phyloP scores from a whole-genome alignment of 83 land plant species.

The Picea abies region DNA sequence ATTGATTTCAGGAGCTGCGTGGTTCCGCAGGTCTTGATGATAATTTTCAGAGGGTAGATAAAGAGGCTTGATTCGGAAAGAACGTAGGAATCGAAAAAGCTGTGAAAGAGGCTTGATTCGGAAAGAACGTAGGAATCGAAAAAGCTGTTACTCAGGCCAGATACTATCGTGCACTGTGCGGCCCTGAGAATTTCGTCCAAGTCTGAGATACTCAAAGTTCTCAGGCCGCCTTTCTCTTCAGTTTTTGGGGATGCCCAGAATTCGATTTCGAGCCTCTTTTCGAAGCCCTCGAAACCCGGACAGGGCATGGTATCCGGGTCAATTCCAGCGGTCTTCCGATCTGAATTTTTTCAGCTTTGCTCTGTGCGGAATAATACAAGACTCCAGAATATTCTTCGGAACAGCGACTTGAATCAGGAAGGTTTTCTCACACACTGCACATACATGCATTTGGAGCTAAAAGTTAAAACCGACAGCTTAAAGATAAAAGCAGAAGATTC shows the following conservation, averaged over 20 bases:
- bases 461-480: background rate
- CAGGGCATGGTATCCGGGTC: constrained; percentile 35
- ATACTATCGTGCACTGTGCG: constrained; percentile 90
- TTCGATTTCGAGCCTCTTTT: constrained; percentile 88
- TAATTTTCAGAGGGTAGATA: constrained; percentile 70
- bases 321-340: background rate
- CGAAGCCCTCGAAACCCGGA: constrained; percentile 91
- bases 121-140: constrained; percentile 91
- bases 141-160: constrained; percentile 63
- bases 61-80: constrained; percentile 93
- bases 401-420: background rate
- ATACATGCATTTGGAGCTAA: background rate
- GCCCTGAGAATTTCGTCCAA: constrained; percentile 56
- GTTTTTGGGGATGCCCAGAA: constrained; percentile 38
- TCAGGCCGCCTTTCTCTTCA: constrained; percentile 42
- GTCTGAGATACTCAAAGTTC: constrained; percentile 38
- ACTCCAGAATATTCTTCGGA: background rate
- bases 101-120: constrained; percentile 88
- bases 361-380: no score
- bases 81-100: constrained; percentile 76
- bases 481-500: background rate
- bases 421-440: background rate
- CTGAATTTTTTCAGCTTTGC: background rate
- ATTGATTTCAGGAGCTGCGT: constrained; percentile 78
- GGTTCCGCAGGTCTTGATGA: constrained; percentile 96